Evolutionary conservation across 2,329 filamentous ascomycete species (phyloP), one percentile per base, ranked within the genome.

Genomic region (Claviceps pazoutovae): DNA sequence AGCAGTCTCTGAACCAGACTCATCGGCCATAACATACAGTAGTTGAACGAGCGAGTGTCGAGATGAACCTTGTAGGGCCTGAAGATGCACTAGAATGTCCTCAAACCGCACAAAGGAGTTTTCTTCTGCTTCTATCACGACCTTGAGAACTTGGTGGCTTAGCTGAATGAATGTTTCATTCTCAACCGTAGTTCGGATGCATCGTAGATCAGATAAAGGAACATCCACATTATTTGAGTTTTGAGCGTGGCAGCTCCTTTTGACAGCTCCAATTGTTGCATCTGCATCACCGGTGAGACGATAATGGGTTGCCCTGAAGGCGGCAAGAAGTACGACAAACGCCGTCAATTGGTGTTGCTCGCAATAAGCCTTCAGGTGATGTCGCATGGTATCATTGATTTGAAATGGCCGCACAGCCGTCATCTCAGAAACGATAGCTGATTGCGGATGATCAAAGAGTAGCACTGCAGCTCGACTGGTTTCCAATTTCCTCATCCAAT

Each of bases 151-250:
- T 6, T 39, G 8, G 41, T 49, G 45, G 11, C 46, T 49, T 13
- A 60, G 60, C 37, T 63, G 62, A 0, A 56, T 51, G 37, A 38
- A 38, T 14, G 37, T 38, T 36, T 46, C 23, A 30, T 47, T 23
- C 9, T 41, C 44, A 39, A 46, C 21, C 5, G 7, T 17, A 39
- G 26, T 47, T 46, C 44, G 42, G 5, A 63, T 58, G n/a, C 60
- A 61, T 42, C 62, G 61, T 0, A 56, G 51, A 30, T 61, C 61
- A 37, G 59, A 58, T 14, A 62, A 60, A 53, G 57, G 59, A 1
- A 57, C 61, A 6, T 61, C 55, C 1, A 60, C 54, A n/a, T 57
- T 43, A 19, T 37, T 37, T 9, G 17, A 23, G 17, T 17, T 26
- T 5, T 17, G 26, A 1, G 53, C 39, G 7, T 59, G 50, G 0